A percentile compares a stretch with the other conserved stretches of the same genome.
phyloP scores from a whole-genome alignment of 345 rosid species.

The Arabis alpina region DNA sequence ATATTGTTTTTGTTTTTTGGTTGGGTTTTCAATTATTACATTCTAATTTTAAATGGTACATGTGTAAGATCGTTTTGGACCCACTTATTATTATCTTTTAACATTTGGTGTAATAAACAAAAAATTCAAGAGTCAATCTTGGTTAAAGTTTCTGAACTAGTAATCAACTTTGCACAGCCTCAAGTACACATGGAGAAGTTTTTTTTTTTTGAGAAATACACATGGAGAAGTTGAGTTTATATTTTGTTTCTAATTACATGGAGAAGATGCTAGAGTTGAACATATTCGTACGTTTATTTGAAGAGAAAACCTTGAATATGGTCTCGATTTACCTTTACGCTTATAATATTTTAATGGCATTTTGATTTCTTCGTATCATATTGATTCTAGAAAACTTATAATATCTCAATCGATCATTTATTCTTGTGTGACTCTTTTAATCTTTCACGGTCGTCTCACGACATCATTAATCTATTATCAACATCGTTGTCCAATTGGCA shows the following conservation, averaged over 20 bases:
- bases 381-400: neutral
- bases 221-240: conserved; percentile 9
- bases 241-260: neutral
- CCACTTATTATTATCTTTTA: conserved; percentile 14
- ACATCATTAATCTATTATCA: neutral
- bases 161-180: conserved; percentile 31
- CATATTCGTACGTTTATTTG: conserved; percentile 4
- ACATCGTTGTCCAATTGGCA: neutral
- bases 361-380: neutral
- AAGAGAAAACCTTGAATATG: conserved; percentile 1
- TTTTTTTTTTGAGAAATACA: too few species aligned
- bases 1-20: conserved; percentile 7
- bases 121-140: conserved; percentile 28
- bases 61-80: conserved; percentile 32
- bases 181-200: neutral
- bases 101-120: conserved; percentile 6
- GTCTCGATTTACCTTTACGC: neutral
- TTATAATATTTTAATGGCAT: neutral
- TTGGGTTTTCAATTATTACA: conserved; percentile 16
- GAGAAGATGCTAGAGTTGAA: neutral
- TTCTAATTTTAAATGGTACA: conserved; percentile 1
- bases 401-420: neutral
- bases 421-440: neutral
- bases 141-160: conserved; percentile 22
- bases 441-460: neutral